phyloP scores from a whole-genome alignment of 805 yeast species.

The Saturnispora sanitii region DNA sequence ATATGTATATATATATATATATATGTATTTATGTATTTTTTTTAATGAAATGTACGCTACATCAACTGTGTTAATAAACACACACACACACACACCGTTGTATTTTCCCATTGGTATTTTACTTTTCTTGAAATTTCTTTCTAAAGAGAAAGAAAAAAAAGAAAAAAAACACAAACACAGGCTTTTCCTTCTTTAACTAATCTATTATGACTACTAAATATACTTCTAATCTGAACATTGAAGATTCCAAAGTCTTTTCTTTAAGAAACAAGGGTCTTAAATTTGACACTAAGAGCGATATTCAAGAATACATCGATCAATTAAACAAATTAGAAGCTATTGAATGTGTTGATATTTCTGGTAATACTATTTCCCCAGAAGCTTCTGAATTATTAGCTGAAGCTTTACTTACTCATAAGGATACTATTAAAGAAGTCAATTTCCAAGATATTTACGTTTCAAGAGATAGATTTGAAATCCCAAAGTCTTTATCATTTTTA shows the following conservation, averaged over 20 bases:
- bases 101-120: not conserved
- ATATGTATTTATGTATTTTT: too few relatives aligned
- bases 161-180: too few relatives aligned
- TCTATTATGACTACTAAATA: constrained; percentile 28
- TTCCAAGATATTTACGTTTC: constrained; percentile 94
- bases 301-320: constrained; percentile 57
- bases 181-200: not conserved
- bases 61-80: too few relatives aligned
- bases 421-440: constrained; percentile 55
- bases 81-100: not conserved
- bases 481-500: constrained; percentile 62
- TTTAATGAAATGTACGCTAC: too few relatives aligned
- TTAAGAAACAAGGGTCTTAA: constrained; percentile 69
- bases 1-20: too few relatives aligned
- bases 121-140: not conserved
- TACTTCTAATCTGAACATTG: constrained; percentile 30
- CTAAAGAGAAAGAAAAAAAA: not conserved
- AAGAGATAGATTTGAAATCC: constrained; percentile 89
- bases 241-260: constrained; percentile 43
- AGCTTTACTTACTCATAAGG: constrained; percentile 33
- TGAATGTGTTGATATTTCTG: constrained; percentile 68
- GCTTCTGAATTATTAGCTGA: constrained; percentile 69
- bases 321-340: constrained; percentile 31
- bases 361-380: constrained; percentile 89
- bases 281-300: constrained; percentile 62